phyloP scores from a whole-genome alignment of 2,329 filamentous ascomycete species.

The Macrophomina pseudophaseolina region DNA sequence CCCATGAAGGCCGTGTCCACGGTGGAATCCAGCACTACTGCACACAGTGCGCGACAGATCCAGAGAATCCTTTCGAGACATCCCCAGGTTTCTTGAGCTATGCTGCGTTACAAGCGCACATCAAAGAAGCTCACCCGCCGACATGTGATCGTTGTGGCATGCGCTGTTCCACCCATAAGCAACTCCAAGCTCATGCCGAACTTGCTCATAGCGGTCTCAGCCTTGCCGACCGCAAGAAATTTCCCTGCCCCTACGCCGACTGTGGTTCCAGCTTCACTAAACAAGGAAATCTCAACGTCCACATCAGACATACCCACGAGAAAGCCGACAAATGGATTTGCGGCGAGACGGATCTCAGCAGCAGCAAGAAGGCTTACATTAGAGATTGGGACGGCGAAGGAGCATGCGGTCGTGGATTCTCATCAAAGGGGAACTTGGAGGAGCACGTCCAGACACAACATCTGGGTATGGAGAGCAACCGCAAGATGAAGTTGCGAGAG shows the following conservation, averaged over 20 bases:
- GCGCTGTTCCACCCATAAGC: constrained; percentile 61
- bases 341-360: constrained; percentile 67
- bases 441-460: constrained; percentile 86
- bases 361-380: constrained; percentile 58
- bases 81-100: constrained; percentile 68
- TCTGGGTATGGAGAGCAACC: constrained; percentile 61
- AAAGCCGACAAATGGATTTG: constrained; percentile 78
- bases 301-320: constrained; percentile 78
- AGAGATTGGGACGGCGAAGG: constrained; percentile 67
- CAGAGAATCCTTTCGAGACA: constrained; percentile 45
- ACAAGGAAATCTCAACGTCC: constrained; percentile 79
- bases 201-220: constrained; percentile 63
- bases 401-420: constrained; percentile 77
- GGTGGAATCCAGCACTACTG: constrained; percentile 76
- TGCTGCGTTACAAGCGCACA: constrained; percentile 73
- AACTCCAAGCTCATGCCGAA: constrained; percentile 73
- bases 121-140: constrained; percentile 72
- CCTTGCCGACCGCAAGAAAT: constrained; percentile 63
- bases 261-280: constrained; percentile 82
- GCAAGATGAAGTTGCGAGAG: constrained; percentile 40
- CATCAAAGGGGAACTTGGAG: constrained; percentile 77
- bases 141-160: constrained; percentile 76
- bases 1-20: constrained; percentile 74
- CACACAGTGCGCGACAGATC: constrained; percentile 65
- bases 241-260: constrained; percentile 68